phyloP scores from a whole-genome alignment of 1,139 yeast species.

The Nakaseomyces uthaithaninus region DNA sequence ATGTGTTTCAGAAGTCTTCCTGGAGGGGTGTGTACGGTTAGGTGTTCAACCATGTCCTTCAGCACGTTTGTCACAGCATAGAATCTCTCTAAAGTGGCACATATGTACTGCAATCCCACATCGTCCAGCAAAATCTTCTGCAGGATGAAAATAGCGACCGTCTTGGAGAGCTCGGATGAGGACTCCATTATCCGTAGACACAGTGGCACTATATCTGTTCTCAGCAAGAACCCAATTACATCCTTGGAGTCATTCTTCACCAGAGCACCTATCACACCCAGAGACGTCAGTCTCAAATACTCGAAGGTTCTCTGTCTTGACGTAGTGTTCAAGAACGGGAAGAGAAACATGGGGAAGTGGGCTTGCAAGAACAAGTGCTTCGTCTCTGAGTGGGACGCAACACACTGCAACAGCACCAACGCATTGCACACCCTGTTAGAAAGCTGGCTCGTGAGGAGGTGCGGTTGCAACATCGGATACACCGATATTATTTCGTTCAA shows the following conservation, averaged over 20 bases:
- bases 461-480: conserved; percentile 84
- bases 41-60: conserved; percentile 81
- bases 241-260: conserved; percentile 95
- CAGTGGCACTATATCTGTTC: conserved; percentile 92
- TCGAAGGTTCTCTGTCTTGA: conserved; percentile 91
- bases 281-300: conserved; percentile 80
- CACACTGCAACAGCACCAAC: conserved; percentile 86
- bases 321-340: conserved; percentile 88
- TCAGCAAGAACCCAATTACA: conserved; percentile 78
- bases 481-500: conserved; percentile 85
- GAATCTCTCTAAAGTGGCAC: conserved; percentile 91
- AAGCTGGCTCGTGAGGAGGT: conserved; percentile 74
- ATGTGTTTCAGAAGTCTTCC: conserved; percentile 87
- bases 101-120: conserved; percentile 80
- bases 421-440: conserved; percentile 95
- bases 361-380: conserved; percentile 78
- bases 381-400: conserved; percentile 90
- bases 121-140: conserved; percentile 90
- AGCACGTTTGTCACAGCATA: conserved; percentile 89
- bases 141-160: conserved; percentile 91
- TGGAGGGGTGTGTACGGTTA: conserved; percentile 50
- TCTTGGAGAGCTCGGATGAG: conserved; percentile 86
- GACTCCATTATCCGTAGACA: conserved; percentile 94
- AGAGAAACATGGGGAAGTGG: conserved; percentile 82
- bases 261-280: conserved; percentile 94